A percentile compares a stretch with the other conserved stretches of the same genome.
Conservation (phyloP, 306 rosid species). For the Gleditsia sinensis region DNA sequence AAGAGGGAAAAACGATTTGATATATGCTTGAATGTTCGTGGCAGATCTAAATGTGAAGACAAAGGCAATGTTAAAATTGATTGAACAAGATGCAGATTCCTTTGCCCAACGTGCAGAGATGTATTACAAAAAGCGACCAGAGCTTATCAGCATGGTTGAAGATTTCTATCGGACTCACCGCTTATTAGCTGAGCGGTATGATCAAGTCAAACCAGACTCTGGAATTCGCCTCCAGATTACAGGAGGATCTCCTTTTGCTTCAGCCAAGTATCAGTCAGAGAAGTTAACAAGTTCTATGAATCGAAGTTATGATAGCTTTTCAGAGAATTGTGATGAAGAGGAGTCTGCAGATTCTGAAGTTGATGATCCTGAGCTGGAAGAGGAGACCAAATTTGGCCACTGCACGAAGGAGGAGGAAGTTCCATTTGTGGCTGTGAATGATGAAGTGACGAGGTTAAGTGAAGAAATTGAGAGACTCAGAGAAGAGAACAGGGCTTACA, state of each 20-base stretch:
- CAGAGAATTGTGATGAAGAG: slow-evolving; percentile 55
- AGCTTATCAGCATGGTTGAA: slow-evolving; percentile 80
- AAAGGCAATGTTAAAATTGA: slow-evolving; percentile 62
- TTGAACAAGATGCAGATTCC: slow-evolving; percentile 89
- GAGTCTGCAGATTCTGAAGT: slow-evolving; percentile 77
- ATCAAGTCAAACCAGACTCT: slow-evolving; percentile 62
- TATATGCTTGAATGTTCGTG: slow-evolving; percentile 24
- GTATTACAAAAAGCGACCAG: slow-evolving; percentile 87
- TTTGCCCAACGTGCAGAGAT: slow-evolving; percentile 90
- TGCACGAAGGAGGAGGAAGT: slow-evolving; percentile 31
- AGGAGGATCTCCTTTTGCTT: slow-evolving; percentile 53
- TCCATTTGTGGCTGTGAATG: slow-evolving; percentile 30
- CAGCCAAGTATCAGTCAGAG: slow-evolving; percentile 44
- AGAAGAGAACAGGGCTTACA: slow-evolving; percentile 53
- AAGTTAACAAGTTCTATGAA: slow-evolving; percentile 44
- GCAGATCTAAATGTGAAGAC: slow-evolving; percentile 78
- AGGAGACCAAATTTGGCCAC: slow-evolving; percentile 30
- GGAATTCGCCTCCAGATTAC: slow-evolving; percentile 51
- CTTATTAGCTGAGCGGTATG: slow-evolving; percentile 70
- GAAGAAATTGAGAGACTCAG: slow-evolving; percentile 48
- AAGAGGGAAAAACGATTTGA: slow-evolving; percentile 8
- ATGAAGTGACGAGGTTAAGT: slow-evolving; percentile 50
- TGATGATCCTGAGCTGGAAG: slow-evolving; percentile 78
- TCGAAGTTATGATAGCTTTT: slow-evolving; percentile 51
- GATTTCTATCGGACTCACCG: slow-evolving; percentile 80